phyloP scores from a whole-genome alignment of 352 stramenopile genomes.

The Salisapilia sapeloensis region DNA sequence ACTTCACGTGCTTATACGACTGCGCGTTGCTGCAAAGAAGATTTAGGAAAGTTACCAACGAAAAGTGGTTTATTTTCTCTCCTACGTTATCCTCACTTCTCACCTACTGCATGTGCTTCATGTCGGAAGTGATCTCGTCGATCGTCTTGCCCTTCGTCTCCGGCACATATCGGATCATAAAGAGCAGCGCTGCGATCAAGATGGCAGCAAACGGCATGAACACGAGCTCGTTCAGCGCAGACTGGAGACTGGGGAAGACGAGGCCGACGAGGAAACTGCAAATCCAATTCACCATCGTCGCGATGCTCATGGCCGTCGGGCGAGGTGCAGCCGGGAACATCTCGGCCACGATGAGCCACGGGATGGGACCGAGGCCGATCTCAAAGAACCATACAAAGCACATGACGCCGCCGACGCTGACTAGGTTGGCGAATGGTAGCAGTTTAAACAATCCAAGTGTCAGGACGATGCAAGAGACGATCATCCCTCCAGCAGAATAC shows the following conservation, averaged over 20 bases:
- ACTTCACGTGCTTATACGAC: no score
- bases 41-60: no score
- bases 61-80: no score
- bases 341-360: constrained; percentile 93
- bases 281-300: constrained; percentile 90
- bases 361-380: constrained; percentile 79
- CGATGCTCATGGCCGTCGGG: constrained; percentile 79
- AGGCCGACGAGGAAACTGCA: constrained; percentile 92
- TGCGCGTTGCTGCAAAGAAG: no score
- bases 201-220: constrained; percentile 83
- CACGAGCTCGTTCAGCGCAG: constrained; percentile 65
- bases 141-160: constrained; percentile 84
- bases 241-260: constrained; percentile 85
- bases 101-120: constrained; percentile 12
- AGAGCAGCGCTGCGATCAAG: constrained; percentile 61
- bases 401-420: constrained; percentile 43
- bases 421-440: constrained; percentile 44
- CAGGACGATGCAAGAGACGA: constrained; percentile 41
- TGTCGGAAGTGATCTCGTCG: constrained; percentile 44
- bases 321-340: constrained; percentile 92
- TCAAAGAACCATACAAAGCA: constrained; percentile 54
- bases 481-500: constrained; percentile 55
- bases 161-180: constrained; percentile 71
- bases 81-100: neutral
- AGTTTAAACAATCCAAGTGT: constrained; percentile 45